A percentile compares a stretch with the other conserved stretches of the same genome.
These are phyloP conservation scores for Curvularia verruculosa DNA, from an alignment of 2,329 filamentous ascomycete species.

Conservation along the genomic window DNA sequence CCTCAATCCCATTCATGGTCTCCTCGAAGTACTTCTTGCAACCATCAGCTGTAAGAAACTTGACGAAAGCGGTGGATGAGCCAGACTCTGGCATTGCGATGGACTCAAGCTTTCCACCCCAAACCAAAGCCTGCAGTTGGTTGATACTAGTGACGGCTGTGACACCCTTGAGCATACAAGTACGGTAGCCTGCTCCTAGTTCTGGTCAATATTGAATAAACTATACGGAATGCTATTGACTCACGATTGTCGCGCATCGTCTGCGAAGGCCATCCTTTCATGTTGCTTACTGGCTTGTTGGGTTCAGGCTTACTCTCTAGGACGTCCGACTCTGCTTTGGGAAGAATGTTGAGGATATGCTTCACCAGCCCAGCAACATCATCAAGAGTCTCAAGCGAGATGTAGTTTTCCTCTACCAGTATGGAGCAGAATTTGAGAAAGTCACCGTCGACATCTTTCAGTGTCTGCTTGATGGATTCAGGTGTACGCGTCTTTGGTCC, in stretches of 20 bases:
- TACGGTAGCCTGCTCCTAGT: slow-evolving; percentile 31
- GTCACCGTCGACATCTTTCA: slow-evolving; percentile 27
- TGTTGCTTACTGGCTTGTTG: slow-evolving; percentile 15
- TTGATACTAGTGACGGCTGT: slow-evolving; percentile 30
- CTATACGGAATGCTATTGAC: background rate
- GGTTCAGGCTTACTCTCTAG: background rate
- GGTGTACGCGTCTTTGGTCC: slow-evolving; percentile 11
- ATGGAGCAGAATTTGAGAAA: slow-evolving; percentile 31
- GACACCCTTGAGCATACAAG: slow-evolving; percentile 38
- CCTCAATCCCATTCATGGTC: slow-evolving; percentile 45
- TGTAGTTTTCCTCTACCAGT: slow-evolving; percentile 26
- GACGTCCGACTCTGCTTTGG: slow-evolving; percentile 6
- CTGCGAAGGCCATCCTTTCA: slow-evolving; percentile 36
- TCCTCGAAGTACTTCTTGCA: slow-evolving; percentile 43
- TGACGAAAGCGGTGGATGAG: slow-evolving; percentile 34
- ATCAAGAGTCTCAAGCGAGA: slow-evolving; percentile 29
- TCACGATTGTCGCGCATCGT: slow-evolving; percentile 41
- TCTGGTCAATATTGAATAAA: slow-evolving; percentile 10
- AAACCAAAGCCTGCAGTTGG: slow-evolving; percentile 45
- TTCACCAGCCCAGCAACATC: slow-evolving; percentile 33
- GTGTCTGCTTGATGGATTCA: slow-evolving; percentile 20
- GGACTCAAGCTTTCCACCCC: slow-evolving; percentile 46
- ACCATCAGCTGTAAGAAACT: slow-evolving; percentile 43
- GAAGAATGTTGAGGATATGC: slow-evolving; percentile 24
- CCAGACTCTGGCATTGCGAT: slow-evolving; percentile 35